Base-by-base conservation (phyloP, 1,284 basidiomycete genomes). In the Microbotryum silenes-acaulis region DNA sequence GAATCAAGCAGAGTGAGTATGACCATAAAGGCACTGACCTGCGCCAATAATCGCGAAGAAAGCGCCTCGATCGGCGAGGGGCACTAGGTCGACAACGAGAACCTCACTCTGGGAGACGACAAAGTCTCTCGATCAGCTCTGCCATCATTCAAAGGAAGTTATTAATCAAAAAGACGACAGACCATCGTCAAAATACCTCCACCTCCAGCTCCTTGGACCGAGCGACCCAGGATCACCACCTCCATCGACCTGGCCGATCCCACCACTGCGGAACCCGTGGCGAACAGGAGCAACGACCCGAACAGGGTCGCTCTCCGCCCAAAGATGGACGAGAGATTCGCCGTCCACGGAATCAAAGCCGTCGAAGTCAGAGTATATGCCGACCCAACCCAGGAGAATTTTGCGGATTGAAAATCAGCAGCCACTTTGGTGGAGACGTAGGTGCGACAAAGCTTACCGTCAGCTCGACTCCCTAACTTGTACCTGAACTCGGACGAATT, bases 171-270 rank as follows among this genome's bases (percentile, higher is more conserved):
- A 46, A 4, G 27, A 27, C 5, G 0, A 27, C 59, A 37, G 16
- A 63, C 62, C 50, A 70, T 59, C 6, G 68, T 62, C 2, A 69
- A 56, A 45, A 71, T 70, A 3, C 63, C 67, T 1, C 71, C 71
- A 3, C 66, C 69, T 51, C 76, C 76, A 21, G 74, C 63, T 29
- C 76, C 76, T 50, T 76, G 75, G 6, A 77, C 45, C 1, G 71
- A 72, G 25, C 76, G 64, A 3, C 71, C 73, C 10, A 69, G 69
- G 47, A 72, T 71, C 46, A 75, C 62, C 72, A 71, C 72, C 1
- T 65, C 63, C 54, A 74, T 74, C 57, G 63, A 68, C 48, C 73
- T 71, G 0, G 73, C 75, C 2, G 74, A 73, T 12, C 74, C 76
- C 45, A 72, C 73, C n/a, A 77, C 33, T 0, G 71, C 73, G 2